Base-by-base conservation (phyloP, 768 basidiomycete genomes). In the Inosperma sp. region DNA sequence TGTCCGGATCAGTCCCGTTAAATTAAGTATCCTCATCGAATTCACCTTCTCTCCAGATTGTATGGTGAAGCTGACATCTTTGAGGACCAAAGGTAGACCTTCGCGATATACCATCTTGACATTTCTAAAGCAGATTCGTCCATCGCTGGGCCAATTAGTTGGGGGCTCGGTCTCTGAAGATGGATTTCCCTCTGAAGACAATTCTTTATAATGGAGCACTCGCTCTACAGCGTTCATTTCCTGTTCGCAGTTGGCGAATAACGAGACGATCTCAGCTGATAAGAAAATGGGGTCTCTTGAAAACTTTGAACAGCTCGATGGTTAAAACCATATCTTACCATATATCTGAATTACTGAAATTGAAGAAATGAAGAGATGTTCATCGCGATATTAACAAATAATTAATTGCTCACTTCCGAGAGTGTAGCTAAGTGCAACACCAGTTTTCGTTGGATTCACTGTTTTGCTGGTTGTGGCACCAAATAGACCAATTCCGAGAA, bases 191-290 rank as follows among this genome's bases (percentile, higher is more conserved):
- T 79, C 82, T 62, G 88, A 87, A 1, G 74, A 54, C 3, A 93
- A 73, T 35, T 83, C 74, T 8, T 77, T 74, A 65, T 88, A 90
- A 43, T 84, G 77, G n/a, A 83, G 66, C 3, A 88, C 71, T 16
- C 86, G 76, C 59, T 88, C 86, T 6, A 83, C 83, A 0, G 82
- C 78, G 57, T 86, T 86, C 78, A 86, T 85, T 59, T 82, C 82
- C 62, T 84, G 81, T 59, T 84, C 83, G 54, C 77, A 82, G 54
- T 73, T 70, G 4, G 83, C 81, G 56, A 79, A 83, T 25, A 73
- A 69, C 1, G 75, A 69, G 13, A 83, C 72, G 63, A 83, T 73
- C 53, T 80, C 72, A 5, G 80, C 78, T 82, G 12, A 59, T 33
- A 46, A 37, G n/a, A 43, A 48, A 40, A 23, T n/a, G n/a, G n/a